A percentile compares a stretch with the other conserved stretches of the same genome.
phyloP scores from a whole-genome alignment of 177 flowering plant genomes.

The Vitis hybrid region DNA sequence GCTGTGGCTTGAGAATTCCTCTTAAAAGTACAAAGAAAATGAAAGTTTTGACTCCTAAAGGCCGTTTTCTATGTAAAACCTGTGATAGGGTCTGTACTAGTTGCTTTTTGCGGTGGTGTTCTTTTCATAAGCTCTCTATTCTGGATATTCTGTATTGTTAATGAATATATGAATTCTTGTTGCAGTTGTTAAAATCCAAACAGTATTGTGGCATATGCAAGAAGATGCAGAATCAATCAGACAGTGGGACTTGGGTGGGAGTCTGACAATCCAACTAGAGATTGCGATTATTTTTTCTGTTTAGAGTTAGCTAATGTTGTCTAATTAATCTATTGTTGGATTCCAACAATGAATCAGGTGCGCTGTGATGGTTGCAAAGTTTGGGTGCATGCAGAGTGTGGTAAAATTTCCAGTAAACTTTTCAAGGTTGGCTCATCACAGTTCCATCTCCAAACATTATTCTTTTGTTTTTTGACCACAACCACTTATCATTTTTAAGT shows the following conservation, averaged over 20 bases:
- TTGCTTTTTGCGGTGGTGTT: conserved; percentile 2
- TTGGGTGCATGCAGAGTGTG: conserved; percentile 93
- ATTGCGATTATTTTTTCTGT: neutral
- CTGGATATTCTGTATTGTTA: conserved; percentile 4
- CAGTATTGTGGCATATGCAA: conserved; percentile 97
- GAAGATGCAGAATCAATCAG: conserved; percentile 87
- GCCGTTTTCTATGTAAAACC: conserved; percentile 56
- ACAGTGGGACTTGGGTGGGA: conserved; percentile 92
- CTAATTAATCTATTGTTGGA: neutral
- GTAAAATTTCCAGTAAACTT: conserved; percentile 53
- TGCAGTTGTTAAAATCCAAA: conserved; percentile 74
- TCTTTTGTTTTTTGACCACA: neutral
- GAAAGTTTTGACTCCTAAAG: conserved; percentile 31
- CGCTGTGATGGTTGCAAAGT: conserved; percentile 90
- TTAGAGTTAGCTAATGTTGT: neutral
- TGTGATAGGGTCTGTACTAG: conserved; percentile 59
- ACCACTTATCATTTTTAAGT: neutral
- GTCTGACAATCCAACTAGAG: neutral
- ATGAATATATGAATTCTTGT: conserved; percentile 4
- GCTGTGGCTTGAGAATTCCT: conserved; percentile 68
- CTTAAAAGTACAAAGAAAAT: conserved; percentile 43
- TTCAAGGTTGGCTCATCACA: conserved; percentile 52
- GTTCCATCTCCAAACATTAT: neutral
- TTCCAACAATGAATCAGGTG: conserved; percentile 37
- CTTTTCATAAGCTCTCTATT: neutral